Evolutionary conservation across 768 basidiomycete species (phyloP), one percentile per base, ranked within the genome.

Genomic region (Tulasnella sp.): DNA sequence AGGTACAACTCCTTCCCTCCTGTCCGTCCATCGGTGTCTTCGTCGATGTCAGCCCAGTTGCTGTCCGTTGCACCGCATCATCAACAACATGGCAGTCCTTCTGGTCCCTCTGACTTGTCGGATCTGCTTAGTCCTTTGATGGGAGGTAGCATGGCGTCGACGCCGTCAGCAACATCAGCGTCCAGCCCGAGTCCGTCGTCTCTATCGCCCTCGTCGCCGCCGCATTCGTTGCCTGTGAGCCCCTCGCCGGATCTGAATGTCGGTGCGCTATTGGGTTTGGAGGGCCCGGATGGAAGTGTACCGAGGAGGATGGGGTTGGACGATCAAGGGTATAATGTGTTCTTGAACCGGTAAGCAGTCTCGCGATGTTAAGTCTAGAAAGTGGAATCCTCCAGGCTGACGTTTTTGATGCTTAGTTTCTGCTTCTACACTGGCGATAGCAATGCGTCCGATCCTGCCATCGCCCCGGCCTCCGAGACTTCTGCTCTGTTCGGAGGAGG

Each of bases 391-490:
- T n/a, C n/a, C n/a, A n/a, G n/a, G n/a, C n/a, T n/a, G n/a, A n/a
- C n/a, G n/a, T 50, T 15, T 26, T 15, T 23, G 11, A 50, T 11
- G 11, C n/a, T n/a, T n/a, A 59, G 58, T 17, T 59, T 59, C 58
- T 59, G 58, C 49, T 59, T 59, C 58, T 59, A 32, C 27, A 59
- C 58, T 4, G 58, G 58, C 1, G 47, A 49, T 30, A 32, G 11
- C 24, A 34, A n/a, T 19, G 51, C 9, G n/a, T n/a, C n/a, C 34
- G 7, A 38, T 15, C 34, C 34, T 15, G 34, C 34, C 34, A 38
- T 38, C 34, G 15, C 34, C 34, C 34, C 34, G 23, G 11, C 24
- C 15, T 38, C 34, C 7, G 34, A 38, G 7, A 38, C 34, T 11
- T 11, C 11, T 32, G 51, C 7, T 23, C 7, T 34, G 19, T 5